Percentiles rank a stretch among this genome's conserved stretches.
These are phyloP conservation scores for Pythium sp. DNA, from an alignment of 352 stramenopile genomes.

Conservation along the genomic window DNA sequence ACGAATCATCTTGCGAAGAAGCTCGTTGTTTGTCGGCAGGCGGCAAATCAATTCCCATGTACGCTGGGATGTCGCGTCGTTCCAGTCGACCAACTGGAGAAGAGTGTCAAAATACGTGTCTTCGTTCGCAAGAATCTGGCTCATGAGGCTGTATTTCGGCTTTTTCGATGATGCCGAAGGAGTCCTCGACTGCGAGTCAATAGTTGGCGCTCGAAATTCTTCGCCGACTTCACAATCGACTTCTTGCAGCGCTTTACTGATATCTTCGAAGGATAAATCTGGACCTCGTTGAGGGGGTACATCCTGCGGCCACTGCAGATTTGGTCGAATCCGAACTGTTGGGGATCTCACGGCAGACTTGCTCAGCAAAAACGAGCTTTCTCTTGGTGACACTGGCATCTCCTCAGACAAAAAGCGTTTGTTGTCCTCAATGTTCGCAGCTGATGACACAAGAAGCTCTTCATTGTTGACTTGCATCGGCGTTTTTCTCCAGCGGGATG, in stretches of 20 bases:
- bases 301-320: constrained; percentile 39
- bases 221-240: not conserved
- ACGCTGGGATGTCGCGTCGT: constrained; percentile 46
- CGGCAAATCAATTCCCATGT: constrained; percentile 74
- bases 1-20: constrained; percentile 64
- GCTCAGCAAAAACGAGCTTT: not conserved
- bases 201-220: not conserved
- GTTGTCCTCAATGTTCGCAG: not conserved
- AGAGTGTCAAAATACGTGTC: constrained; percentile 48
- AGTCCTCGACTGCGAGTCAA: not conserved
- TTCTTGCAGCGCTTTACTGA: constrained; percentile 23
- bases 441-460: not conserved
- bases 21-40: constrained; percentile 62
- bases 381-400: not conserved
- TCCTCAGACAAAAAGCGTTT: not conserved
- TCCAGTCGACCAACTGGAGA: constrained; percentile 56
- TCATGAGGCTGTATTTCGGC: constrained; percentile 35
- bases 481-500: constrained; percentile 1
- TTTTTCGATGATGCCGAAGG: not conserved
- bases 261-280: constrained; percentile 33
- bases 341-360: constrained; percentile 38
- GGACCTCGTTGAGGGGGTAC: constrained; percentile 45
- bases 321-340: constrained; percentile 32
- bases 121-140: constrained; percentile 61
- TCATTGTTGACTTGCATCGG: not conserved